These are phyloP conservation scores for Cryptococcus sp. DNA, from an alignment of 1,284 basidiomycete genomes.

Conservation along the genomic window DNA sequence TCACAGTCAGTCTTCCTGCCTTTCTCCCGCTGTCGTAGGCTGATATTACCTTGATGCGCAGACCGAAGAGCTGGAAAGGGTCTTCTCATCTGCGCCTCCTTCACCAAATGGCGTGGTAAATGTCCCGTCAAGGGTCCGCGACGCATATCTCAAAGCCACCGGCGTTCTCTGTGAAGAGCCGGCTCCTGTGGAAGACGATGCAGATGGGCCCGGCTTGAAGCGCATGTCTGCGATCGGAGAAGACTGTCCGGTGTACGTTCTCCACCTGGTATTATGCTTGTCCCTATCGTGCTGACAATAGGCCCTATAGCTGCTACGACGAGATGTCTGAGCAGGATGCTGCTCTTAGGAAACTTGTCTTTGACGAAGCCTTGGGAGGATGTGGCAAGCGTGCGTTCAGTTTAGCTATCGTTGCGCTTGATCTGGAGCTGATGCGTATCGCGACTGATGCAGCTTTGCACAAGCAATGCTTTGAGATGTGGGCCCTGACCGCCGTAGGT, in stretches of 20 bases:
- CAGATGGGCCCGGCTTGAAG: conserved; percentile 10
- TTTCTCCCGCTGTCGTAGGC: not conserved
- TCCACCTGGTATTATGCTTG: not conserved
- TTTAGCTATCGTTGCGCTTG: not conserved
- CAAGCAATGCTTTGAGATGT: conserved; percentile 39
- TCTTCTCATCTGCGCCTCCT: conserved; percentile 30
- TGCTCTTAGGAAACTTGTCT: conserved; percentile 23
- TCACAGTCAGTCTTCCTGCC: conserved; percentile 27
- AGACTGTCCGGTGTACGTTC: conserved; percentile 45
- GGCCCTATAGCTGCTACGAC: conserved; percentile 34
- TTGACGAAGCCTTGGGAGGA: conserved; percentile 31
- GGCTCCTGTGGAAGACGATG: conserved; percentile 10
- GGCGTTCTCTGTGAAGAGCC: conserved; percentile 17
- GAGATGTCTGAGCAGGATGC: conserved; percentile 37
- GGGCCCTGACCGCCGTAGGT: conserved; percentile 33
- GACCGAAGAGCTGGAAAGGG: conserved; percentile 22
- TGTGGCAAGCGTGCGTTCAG: conserved; percentile 41
- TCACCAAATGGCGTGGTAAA: conserved; percentile 19
- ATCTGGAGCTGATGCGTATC: not conserved
- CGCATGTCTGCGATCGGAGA: conserved; percentile 32
- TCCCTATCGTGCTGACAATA: not conserved
- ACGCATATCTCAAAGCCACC: conserved; percentile 30
- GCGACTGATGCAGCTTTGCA: conserved; percentile 29
- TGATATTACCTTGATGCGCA: conserved; percentile 5
- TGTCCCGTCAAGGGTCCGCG: conserved; percentile 19